phyloP scores from a whole-genome alignment of 2,329 filamentous ascomycete species.

The Penicillium sp. region DNA sequence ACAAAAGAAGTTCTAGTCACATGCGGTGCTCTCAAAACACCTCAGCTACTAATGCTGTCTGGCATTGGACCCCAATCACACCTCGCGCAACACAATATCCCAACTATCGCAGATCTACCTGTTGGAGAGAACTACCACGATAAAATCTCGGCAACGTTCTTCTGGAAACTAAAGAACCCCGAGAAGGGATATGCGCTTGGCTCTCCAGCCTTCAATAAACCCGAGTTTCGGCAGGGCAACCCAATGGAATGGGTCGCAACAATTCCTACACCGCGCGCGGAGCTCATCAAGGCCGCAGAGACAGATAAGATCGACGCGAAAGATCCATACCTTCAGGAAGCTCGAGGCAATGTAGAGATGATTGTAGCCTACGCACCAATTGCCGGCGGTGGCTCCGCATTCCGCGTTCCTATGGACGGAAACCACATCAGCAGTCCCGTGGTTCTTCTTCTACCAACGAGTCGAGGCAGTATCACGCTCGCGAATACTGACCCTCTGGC shows the following conservation, averaged over 20 bases:
- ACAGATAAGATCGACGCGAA: background rate
- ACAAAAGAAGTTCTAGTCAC: background rate
- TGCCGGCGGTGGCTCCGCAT: constrained; percentile 7
- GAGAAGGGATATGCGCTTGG: constrained; percentile 14
- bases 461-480: constrained; percentile 20
- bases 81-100: constrained; percentile 30
- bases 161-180: constrained; percentile 4
- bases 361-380: constrained; percentile 26
- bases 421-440: constrained; percentile 22
- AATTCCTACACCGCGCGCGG: background rate
- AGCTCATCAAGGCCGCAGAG: background rate
- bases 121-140: constrained; percentile 11
- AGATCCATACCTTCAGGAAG: background rate
- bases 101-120: constrained; percentile 9
- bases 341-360: constrained; percentile 11
- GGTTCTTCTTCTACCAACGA: constrained; percentile 19
- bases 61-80: constrained; percentile 27
- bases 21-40: background rate
- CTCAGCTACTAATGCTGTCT: background rate
- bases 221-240: background rate
- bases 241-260: constrained; percentile 14
- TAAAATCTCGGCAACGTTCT: constrained; percentile 8
- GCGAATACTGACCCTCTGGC: constrained; percentile 11
- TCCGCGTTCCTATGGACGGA: constrained; percentile 22
- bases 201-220: background rate